Percentiles rank a stretch among this genome's conserved stretches.
These are phyloP conservation scores for Puccinia polysora DNA, from an alignment of 1,284 basidiomycete genomes.

Conservation along the genomic window DNA sequence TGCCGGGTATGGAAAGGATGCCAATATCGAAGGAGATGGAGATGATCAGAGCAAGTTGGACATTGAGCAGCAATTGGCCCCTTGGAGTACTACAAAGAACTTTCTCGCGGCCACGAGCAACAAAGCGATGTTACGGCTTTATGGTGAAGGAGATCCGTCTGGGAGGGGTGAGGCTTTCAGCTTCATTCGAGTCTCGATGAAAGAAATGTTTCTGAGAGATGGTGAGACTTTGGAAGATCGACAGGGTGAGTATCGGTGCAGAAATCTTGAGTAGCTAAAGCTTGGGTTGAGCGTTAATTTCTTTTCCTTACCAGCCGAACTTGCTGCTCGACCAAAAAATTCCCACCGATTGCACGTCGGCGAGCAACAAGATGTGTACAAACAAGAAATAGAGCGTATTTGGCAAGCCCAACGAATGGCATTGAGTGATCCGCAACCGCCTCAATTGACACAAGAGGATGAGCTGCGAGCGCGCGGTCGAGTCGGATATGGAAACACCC, in stretches of 20 bases:
- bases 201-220: conserved; percentile 93
- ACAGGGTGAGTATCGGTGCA: conserved; percentile 61
- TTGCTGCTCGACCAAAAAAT: conserved; percentile 72
- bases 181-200: conserved; percentile 96
- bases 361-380: conserved; percentile 93
- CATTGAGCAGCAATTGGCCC: conserved; percentile 90
- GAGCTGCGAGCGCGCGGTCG: conserved; percentile 55
- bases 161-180: conserved; percentile 95
- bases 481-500: conserved; percentile 34
- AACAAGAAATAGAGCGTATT: conserved; percentile 92
- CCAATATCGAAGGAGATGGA: conserved; percentile 58
- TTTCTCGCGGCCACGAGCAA: conserved; percentile 92
- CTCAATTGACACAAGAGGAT: conserved; percentile 71
- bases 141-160: conserved; percentile 92
- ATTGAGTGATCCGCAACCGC: conserved; percentile 76
- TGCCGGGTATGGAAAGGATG: conserved; percentile 81
- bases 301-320: conserved; percentile 63
- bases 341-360: conserved; percentile 90
- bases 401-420: conserved; percentile 89
- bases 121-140: conserved; percentile 92
- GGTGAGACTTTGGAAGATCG: conserved; percentile 91
- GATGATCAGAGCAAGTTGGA: conserved; percentile 81
- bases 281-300: not conserved
- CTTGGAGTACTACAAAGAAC: conserved; percentile 98
- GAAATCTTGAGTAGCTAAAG: too few relatives aligned